Base-by-base conservation (phyloP, 192 early-diverging fungal species). In the Dissophora globulifera region DNA sequence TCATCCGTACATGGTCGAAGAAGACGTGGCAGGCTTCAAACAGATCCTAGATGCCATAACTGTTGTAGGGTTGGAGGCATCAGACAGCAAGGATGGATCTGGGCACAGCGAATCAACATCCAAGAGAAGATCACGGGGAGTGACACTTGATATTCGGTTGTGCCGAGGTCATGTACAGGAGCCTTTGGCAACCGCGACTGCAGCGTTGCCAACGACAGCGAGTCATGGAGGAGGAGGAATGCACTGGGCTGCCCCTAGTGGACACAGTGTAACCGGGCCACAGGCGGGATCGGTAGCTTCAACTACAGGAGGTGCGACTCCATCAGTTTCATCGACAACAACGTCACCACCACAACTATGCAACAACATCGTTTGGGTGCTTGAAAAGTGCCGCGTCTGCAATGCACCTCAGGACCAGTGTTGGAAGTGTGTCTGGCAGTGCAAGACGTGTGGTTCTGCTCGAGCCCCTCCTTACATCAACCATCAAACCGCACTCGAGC, bases 1-100 rank as follows among this genome's bases (percentile, higher is more conserved):
- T 19, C 78, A 86, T 43, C 71, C 75, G 1, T 83, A 86, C 38
- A 83, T 86, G 82, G 65, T 56, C 31, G 41, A 78, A 4, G 80
- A 81, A 5, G 83, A 84, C 25, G 64, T 81, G 25, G 42, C 58
- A 3, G 47, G 50, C 11, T 82, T 81, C 47, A 71, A 66, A 12
- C 31, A 65, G 42, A 51, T 67, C 27, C 30, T 75, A 25, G 74
- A 80, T 58, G 49, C 58, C 10, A 66, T 74, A 12, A 30, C 69
- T 22, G 17, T 53, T 17, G 69, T 68, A 3, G 64, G 67, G 12
- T 26, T 54, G 19, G 57, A 46, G 5, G 30, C 50, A 22, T 30
- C 23, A 2, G 23, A 50, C 4, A 10, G 27, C 25, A 10, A 30
- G 50, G 5, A 54, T 15, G 20, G 29, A 54, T 40, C 38, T 7